Evolutionary conservation across 169 alveolate species (phyloP).

Genomic region (Cryptosporidium viatorum): DNA sequence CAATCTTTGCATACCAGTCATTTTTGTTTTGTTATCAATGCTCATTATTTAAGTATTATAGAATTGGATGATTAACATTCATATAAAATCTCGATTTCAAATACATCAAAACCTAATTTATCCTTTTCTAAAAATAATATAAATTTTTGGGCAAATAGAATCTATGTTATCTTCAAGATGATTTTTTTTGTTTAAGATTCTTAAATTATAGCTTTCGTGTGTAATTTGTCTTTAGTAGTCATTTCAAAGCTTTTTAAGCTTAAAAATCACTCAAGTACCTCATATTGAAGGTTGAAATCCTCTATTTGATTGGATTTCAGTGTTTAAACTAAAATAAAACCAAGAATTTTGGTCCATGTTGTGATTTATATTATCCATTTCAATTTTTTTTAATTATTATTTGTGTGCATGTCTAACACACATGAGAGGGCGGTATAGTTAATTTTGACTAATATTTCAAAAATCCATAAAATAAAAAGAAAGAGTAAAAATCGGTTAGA

Average conservation of each 20-base stretch:
- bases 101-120: neutral
- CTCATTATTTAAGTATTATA: neutral
- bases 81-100: neutral
- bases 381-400: neutral
- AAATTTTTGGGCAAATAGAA: neutral
- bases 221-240: neutral
- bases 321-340: neutral
- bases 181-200: constrained; percentile 11
- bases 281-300: no score
- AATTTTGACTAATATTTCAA: neutral
- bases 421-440: constrained; percentile 15
- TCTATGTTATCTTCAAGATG: neutral
- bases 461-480: neutral
- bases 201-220: neutral
- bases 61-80: neutral
- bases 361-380: neutral
- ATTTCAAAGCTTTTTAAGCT: neutral
- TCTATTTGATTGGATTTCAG: no score
- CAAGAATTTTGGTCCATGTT: neutral
- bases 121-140: neutral
- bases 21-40: neutral
- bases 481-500: neutral
- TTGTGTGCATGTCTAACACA: constrained; percentile 51
- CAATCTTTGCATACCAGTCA: neutral
- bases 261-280: neutral